Percentiles rank a stretch among this genome's conserved stretches.
These are phyloP conservation scores for Hypoxylon rubiginosum DNA, from an alignment of 2,329 filamentous ascomycete species.

Conservation along the genomic window DNA sequence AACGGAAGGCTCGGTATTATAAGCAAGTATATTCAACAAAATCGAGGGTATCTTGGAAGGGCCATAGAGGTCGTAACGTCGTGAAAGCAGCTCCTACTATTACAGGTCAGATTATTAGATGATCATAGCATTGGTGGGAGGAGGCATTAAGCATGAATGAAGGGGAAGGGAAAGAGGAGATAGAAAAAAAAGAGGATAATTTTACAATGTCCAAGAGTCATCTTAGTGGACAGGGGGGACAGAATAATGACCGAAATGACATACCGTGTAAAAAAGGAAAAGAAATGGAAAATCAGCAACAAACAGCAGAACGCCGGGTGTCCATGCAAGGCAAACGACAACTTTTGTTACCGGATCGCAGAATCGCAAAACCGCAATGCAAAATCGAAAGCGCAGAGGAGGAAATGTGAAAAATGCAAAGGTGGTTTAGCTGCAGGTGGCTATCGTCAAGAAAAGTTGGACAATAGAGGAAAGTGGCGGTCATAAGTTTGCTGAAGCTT, in stretches of 20 bases:
- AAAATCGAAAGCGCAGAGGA: conserved; percentile 24
- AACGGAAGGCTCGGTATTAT: conserved; percentile 49
- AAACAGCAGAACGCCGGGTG: conserved; percentile 32
- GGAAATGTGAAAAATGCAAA: conserved; percentile 37
- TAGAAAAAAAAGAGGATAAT: conserved; percentile 5
- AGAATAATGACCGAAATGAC: conserved; percentile 33
- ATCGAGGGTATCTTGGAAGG: conserved; percentile 53
- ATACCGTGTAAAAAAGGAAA: conserved; percentile 30
- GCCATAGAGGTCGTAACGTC: conserved; percentile 54
- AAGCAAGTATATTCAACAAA: conserved; percentile 32
- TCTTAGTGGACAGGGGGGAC: conserved; percentile 30
- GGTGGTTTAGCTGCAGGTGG: conserved; percentile 19
- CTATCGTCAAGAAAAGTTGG: conserved; percentile 11
- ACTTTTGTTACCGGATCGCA: conserved; percentile 7
- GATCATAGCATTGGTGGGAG: conserved; percentile 7
- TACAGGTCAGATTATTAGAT: conserved; percentile 21
- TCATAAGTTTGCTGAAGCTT: conserved; percentile 34
- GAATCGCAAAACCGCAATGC: no score
- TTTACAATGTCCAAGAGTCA: conserved; percentile 31
- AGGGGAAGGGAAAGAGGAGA: not conserved
- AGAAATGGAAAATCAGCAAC: conserved; percentile 23
- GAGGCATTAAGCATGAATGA: not conserved
- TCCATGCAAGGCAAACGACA: conserved; percentile 38
- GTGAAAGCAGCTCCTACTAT: conserved; percentile 41
- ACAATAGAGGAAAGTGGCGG: conserved; percentile 36